phyloP scores from a whole-genome alignment of 805 yeast genomes.

The Blastobotrys americana region DNA sequence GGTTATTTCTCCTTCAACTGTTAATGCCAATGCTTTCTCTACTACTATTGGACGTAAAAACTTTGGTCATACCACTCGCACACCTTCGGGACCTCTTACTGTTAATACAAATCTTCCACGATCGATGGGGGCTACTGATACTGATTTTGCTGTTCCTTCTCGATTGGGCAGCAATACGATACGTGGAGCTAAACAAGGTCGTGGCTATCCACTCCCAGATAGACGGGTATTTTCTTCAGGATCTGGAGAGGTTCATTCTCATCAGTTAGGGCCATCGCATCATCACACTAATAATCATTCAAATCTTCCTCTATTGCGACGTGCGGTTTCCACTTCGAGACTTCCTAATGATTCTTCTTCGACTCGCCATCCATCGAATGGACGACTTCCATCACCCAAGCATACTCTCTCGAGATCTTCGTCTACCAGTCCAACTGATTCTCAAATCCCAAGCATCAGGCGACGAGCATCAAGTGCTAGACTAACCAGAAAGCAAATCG shows the following conservation, averaged over 20 bases:
- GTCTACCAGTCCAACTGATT: neutral
- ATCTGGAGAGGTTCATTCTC: neutral
- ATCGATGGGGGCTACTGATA: neutral
- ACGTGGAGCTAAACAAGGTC: neutral
- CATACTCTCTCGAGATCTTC: no score
- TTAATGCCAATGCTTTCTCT: neutral
- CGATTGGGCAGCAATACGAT: neutral
- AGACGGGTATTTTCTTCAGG: no score
- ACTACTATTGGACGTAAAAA: neutral
- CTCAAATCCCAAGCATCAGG: neutral
- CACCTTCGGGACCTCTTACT: neutral
- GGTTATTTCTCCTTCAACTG: no score
- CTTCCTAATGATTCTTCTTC: neutral
- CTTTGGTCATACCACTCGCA: neutral
- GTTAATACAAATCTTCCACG: neutral
- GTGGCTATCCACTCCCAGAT: neutral
- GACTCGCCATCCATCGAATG: neutral
- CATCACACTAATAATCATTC: no score
- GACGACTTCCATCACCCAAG: no score
- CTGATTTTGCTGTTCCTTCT: neutral
- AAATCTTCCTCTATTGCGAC: conserved; percentile 3
- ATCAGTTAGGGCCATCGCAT: neutral
- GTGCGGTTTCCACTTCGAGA: conserved; percentile 3
- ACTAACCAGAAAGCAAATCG: conserved; percentile 24
- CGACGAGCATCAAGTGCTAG: neutral